Evolutionary conservation across 352 stramenopile genomes (phyloP).

Genomic region (Phytophthora sp.): DNA sequence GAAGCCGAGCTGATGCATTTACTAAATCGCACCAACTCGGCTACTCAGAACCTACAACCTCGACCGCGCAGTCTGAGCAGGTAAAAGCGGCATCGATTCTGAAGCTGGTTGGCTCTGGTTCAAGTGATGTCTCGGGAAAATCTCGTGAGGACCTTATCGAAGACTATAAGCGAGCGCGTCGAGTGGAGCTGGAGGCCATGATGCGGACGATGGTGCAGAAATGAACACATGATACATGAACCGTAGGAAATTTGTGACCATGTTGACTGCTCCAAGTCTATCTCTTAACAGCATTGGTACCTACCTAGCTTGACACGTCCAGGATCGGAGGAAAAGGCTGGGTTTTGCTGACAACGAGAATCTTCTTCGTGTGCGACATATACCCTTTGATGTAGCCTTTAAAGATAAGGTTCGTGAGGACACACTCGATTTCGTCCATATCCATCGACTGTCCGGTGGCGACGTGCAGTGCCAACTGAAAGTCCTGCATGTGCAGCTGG

Average conservation of each 20-base stretch:
- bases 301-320: conserved; percentile 68
- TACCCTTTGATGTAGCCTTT: conserved; percentile 97
- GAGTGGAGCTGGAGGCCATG: conserved; percentile 69
- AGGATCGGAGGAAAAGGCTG: conserved; percentile 93
- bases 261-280: conserved; percentile 11
- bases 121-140: conserved; percentile 42
- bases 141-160: conserved; percentile 61
- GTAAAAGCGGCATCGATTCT: conserved; percentile 57
- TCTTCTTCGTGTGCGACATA: conserved; percentile 96
- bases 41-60: background rate
- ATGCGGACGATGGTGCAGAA: conserved; percentile 69
- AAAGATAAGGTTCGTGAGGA: conserved; percentile 97
- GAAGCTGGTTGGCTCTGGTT: conserved; percentile 50
- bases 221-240: conserved; percentile 19
- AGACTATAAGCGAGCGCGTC: conserved; percentile 70
- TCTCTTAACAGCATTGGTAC: background rate
- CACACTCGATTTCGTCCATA: conserved; percentile 97
- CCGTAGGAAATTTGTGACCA: background rate
- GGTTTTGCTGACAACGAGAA: conserved; percentile 95
- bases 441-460: conserved; percentile 89
- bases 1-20: conserved; percentile 11
- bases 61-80: conserved; percentile 2
- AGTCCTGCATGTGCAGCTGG: conserved; percentile 91
- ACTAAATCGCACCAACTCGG: conserved; percentile 4
- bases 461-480: conserved; percentile 87